These are phyloP conservation scores for Clavulina sp. DNA, from an alignment of 768 basidiomycete species.

Conservation along the genomic window DNA sequence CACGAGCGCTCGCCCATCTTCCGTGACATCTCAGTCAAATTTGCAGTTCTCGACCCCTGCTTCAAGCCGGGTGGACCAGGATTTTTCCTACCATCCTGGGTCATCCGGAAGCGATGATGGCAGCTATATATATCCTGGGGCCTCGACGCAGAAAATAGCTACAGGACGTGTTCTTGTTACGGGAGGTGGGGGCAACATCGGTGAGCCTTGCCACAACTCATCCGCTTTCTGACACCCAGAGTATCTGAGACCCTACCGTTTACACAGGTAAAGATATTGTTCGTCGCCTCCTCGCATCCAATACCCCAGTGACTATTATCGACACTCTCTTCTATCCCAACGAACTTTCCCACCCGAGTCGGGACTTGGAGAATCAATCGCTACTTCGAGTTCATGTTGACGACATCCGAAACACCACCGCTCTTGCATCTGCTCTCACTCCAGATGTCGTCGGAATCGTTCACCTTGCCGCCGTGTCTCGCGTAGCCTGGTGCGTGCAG, in stretches of 20 bases:
- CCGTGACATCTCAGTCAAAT: too few species aligned
- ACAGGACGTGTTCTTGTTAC: slow-evolving; percentile 12
- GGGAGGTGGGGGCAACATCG: slow-evolving; percentile 14
- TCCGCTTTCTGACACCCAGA: background rate
- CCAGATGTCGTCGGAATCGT: slow-evolving; percentile 12
- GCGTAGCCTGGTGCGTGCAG: slow-evolving; percentile 13
- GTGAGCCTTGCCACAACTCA: slow-evolving; percentile 4
- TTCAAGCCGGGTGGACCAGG: too few species aligned
- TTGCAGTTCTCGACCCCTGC: too few species aligned
- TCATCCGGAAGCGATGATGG: too few species aligned
- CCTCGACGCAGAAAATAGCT: too few species aligned
- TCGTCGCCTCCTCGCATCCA: slow-evolving; percentile 10
- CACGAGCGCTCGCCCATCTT: too few species aligned
- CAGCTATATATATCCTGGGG: too few species aligned
- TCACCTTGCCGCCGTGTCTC: slow-evolving; percentile 14
- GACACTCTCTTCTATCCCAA: slow-evolving; percentile 12
- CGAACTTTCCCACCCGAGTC: slow-evolving; percentile 8
- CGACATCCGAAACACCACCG: slow-evolving; percentile 11
- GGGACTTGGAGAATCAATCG: background rate
- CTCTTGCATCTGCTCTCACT: slow-evolving; percentile 8
- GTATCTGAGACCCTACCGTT: background rate
- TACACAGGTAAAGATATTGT: slow-evolving; percentile 11
- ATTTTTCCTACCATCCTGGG: too few species aligned
- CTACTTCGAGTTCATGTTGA: slow-evolving; percentile 10
- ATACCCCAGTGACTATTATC: slow-evolving; percentile 11